A percentile compares a stretch with the other conserved stretches of the same genome.
Conservation (phyloP, 371 early-diverging fungal genomes). For the Apophysomyces variabilis region DNA sequence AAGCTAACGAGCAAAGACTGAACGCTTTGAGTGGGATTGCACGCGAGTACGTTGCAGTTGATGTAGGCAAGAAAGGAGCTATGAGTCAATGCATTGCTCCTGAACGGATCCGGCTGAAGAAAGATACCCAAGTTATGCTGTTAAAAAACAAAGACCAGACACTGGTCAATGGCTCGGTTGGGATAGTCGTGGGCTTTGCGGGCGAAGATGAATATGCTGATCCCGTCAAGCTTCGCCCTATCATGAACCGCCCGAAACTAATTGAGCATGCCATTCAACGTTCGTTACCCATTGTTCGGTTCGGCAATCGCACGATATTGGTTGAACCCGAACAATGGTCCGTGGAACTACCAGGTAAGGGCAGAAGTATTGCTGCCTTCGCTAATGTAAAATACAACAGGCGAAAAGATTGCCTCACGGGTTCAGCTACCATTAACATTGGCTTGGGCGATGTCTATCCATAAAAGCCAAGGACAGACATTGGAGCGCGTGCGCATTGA, state of each 20-base stretch:
- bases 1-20: constrained; percentile 65
- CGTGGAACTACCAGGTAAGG: constrained; percentile 59
- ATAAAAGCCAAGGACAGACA: constrained; percentile 93
- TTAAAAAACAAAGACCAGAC: constrained; percentile 71
- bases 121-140: constrained; percentile 88
- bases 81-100: constrained; percentile 62
- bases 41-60: constrained; percentile 36
- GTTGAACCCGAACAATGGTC: constrained; percentile 64
- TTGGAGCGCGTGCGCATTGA: constrained; percentile 82
- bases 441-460: constrained; percentile 77
- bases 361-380: background rate
- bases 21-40: constrained; percentile 48
- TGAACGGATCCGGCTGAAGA: constrained; percentile 64
- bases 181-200: constrained; percentile 67
- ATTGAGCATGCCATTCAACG: background rate
- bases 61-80: constrained; percentile 41
- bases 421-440: constrained; percentile 72
- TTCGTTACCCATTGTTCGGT: constrained; percentile 63
- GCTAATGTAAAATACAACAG: constrained; percentile 14
- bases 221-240: background rate
- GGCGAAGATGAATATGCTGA: constrained; percentile 32
- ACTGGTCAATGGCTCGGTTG: constrained; percentile 88
- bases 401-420: constrained; percentile 26
- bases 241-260: constrained; percentile 1
- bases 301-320: constrained; percentile 32